These are phyloP conservation scores for Kuraishia hungarica DNA, from an alignment of 805 yeast species.

Conservation along the genomic window DNA sequence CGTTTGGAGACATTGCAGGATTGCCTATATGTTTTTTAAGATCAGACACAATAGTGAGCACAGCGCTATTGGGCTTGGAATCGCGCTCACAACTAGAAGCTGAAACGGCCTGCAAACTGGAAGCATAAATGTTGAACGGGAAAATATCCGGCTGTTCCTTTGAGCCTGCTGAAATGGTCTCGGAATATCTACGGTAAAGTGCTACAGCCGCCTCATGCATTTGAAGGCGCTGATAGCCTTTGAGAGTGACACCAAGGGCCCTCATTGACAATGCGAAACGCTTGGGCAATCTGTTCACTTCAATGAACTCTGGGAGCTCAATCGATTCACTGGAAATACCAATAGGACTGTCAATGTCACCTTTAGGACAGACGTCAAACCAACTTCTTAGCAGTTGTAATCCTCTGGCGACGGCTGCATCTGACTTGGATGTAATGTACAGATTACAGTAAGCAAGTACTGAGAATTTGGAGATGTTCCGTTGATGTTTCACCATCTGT, in stretches of 20 bases:
- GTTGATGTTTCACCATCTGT: neutral
- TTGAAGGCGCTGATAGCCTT: neutral
- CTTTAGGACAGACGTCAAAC: slow-evolving; percentile 2
- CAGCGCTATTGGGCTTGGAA: neutral
- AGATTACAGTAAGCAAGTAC: neutral
- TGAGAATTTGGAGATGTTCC: neutral
- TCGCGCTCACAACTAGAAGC: neutral
- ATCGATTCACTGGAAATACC: neutral
- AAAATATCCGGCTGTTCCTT: neutral
- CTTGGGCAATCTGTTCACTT: neutral
- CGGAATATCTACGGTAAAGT: neutral
- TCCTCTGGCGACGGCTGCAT: slow-evolving; percentile 1
- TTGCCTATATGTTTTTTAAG: neutral
- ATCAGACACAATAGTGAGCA: neutral
- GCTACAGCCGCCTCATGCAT: neutral
- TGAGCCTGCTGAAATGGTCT: neutral
- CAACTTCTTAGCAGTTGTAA: neutral
- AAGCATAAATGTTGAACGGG: neutral
- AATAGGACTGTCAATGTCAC: neutral
- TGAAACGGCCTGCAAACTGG: neutral
- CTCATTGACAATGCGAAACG: neutral
- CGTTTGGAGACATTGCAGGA: neutral
- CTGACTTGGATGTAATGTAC: neutral
- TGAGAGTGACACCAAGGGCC: neutral
- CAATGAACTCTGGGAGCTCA: neutral